These are phyloP conservation scores for Kwoniella dejecticola DNA, from an alignment of 768 basidiomycete genomes.

Conservation along the genomic window DNA sequence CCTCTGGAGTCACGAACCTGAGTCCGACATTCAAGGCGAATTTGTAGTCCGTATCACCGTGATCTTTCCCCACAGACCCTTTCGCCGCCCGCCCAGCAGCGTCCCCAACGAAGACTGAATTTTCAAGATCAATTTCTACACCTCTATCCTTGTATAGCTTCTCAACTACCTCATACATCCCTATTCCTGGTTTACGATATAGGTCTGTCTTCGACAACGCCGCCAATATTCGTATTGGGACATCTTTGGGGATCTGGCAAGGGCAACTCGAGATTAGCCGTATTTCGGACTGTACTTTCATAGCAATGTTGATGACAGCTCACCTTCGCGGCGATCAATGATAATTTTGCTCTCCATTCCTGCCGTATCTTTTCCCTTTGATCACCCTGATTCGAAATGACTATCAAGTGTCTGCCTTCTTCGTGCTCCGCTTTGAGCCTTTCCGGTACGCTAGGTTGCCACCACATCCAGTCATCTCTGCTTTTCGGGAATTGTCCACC, in stretches of 20 bases:
- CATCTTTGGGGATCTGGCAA: conserved; percentile 64
- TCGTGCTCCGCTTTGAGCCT: conserved; percentile 66
- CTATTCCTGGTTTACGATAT: conserved; percentile 82
- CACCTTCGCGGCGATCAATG: conserved; percentile 63
- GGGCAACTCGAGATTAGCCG: too few species aligned
- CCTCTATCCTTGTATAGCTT: conserved; percentile 64
- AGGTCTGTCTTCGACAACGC: conserved; percentile 67
- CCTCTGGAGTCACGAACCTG: conserved; percentile 82
- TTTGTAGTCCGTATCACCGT: conserved; percentile 79
- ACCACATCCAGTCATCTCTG: conserved; percentile 69
- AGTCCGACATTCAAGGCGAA: conserved; percentile 77
- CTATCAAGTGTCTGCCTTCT: conserved; percentile 65
- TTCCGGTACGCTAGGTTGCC: conserved; percentile 66
- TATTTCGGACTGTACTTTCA: background rate
- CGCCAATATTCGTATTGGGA: conserved; percentile 78
- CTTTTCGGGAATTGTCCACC: conserved; percentile 59
- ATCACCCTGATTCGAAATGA: conserved; percentile 75
- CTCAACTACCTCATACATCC: conserved; percentile 78
- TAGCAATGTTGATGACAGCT: conserved; percentile 53
- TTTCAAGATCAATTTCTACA: conserved; percentile 66
- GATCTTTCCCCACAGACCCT: conserved; percentile 60
- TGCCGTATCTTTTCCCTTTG: conserved; percentile 55
- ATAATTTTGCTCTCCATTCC: conserved; percentile 77
- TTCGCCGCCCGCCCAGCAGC: conserved; percentile 71
- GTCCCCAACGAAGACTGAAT: conserved; percentile 83